A percentile compares a stretch with the other conserved stretches of the same genome.
Conservation (phyloP, 352 stramenopile species). For the Phytophthora cryptogea region DNA sequence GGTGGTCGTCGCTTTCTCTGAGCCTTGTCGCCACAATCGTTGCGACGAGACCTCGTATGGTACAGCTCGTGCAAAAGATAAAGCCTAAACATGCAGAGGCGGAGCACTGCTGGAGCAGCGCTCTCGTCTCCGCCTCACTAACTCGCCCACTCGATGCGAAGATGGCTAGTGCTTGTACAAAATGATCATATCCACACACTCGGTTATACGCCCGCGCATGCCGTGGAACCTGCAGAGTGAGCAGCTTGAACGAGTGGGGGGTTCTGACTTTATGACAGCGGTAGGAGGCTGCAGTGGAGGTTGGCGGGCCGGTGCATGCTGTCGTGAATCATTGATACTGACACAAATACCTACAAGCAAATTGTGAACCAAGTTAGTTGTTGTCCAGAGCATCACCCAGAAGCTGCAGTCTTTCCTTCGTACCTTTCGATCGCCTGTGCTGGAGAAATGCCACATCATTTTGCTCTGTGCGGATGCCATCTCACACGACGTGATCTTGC, state of each 20-base stretch:
- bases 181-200: conserved; percentile 23
- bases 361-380: not conserved
- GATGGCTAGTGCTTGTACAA: conserved; percentile 17
- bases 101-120: conserved; percentile 5
- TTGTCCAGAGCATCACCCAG: not conserved
- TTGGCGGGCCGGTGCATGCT: conserved; percentile 74
- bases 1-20: conserved; percentile 23
- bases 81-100: conserved; percentile 35
- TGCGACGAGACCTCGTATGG: conserved; percentile 35
- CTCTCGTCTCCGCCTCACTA: conserved; percentile 18
- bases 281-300: conserved; percentile 79
- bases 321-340: conserved; percentile 85
- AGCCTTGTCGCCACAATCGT: conserved; percentile 21
- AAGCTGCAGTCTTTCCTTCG: not conserved
- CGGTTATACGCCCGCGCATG: conserved; percentile 1
- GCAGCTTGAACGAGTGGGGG: conserved; percentile 8
- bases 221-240: conserved; percentile 11
- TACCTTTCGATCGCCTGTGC: conserved; percentile 74
- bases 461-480: conserved; percentile 81
- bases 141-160: conserved; percentile 11
- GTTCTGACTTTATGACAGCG: conserved; percentile 57
- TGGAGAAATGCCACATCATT: conserved; percentile 85
- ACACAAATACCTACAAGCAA: conserved; percentile 69
- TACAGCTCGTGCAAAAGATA: conserved; percentile 50
- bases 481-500: conserved; percentile 77